Evolutionary conservation across 140 eudicot genomes (phyloP), one percentile per base, ranked within the genome.

Genomic region (Artemisia princeps): DNA sequence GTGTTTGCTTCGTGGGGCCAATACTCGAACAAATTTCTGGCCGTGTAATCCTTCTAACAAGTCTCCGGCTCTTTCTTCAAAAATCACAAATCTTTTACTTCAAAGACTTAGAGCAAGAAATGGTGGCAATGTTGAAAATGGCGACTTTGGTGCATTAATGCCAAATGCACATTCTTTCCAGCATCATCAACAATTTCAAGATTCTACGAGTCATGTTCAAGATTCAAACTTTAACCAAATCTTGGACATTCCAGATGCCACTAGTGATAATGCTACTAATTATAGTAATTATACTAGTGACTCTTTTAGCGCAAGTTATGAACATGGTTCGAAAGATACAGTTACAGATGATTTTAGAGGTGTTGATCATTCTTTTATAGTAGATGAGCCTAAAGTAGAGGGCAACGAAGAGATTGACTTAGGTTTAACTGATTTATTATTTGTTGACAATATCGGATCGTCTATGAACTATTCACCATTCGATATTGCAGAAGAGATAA

Each of bases 21-120:
- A 82, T 52, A 82, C 87, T 8, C 73, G 79, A 26, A 82, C 84
- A 44, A 79, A 82, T 4, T 78, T 82, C 56, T 78, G 84, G 82
- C 84, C 84, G 3, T 68, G 77, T 60, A 72, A 60, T 55, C 79
- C 85, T 1, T 76, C 84, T 15, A 72, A 64, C 74, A 75, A 57
- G 42, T 49, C 75, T 2, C 77, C 82, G 1, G 84, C 82, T 2
- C 81, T 82, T 55, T 62, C 79, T 1, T 72, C 78, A 1, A 82
- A 76, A 48, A 79, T 79, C 68, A 79, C 82, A 13, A 75, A 79
- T 72, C 66, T 82, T 76, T 72, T 82, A 44, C 77, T 76, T 9
- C 79, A 65, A 53, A 79, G 87, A 70, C 80, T 79, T 13, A 72
- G 48, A 72, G 84, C 74, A 64, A 78, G 74, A 70, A 68, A 82